Percentiles rank a stretch among this genome's conserved stretches.
These are phyloP conservation scores for Linum usitatissimum DNA, from an alignment of 345 rosid genomes.

Conservation along the genomic window DNA sequence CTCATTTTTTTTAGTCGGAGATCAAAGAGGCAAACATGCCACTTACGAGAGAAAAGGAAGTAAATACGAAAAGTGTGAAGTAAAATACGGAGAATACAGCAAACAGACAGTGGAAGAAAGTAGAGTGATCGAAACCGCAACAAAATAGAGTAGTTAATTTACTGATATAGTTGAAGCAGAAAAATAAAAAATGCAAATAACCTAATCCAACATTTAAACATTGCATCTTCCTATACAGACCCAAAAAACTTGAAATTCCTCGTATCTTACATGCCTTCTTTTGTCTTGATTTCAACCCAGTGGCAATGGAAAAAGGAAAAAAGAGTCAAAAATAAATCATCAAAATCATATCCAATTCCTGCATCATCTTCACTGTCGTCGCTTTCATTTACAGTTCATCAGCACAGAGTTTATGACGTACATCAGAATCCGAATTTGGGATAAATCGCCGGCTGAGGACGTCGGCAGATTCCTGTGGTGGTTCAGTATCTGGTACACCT, in stretches of 20 bases:
- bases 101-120: too few relatives aligned
- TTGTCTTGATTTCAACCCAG: not conserved
- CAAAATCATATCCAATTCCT: not conserved
- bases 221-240: not conserved
- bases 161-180: not conserved
- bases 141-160: too few relatives aligned
- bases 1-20: too few relatives aligned
- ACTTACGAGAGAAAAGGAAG: too few relatives aligned
- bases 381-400: slow-evolving; percentile 42
- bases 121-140: too few relatives aligned
- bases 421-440: slow-evolving; percentile 50
- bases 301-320: not conserved
- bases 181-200: too few relatives aligned
- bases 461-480: slow-evolving; percentile 43
- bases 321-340: too few relatives aligned
- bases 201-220: not conserved
- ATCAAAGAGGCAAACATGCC: too few relatives aligned
- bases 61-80: too few relatives aligned
- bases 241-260: not conserved
- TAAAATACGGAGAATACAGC: too few relatives aligned
- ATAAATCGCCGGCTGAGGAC: slow-evolving; percentile 28
- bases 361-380: not conserved
- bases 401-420: slow-evolving; percentile 64
- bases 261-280: not conserved
- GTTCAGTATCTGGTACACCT: slow-evolving; percentile 55